Conservation (phyloP, 1,284 basidiomycete species). For the Leccinum insigne region DNA sequence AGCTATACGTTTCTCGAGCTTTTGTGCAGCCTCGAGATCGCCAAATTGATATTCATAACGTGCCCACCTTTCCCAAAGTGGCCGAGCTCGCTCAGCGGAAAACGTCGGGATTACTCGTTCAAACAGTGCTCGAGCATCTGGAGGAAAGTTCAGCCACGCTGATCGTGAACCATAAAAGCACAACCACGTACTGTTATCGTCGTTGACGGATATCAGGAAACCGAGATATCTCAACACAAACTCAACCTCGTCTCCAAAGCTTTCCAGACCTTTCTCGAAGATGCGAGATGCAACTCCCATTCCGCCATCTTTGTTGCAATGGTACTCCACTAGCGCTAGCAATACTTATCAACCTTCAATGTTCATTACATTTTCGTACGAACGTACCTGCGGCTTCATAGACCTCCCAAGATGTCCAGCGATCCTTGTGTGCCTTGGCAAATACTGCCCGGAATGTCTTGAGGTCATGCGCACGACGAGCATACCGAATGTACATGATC, state of each 20-base stretch:
- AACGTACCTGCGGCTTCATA: conserved; percentile 87
- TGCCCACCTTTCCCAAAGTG: conserved; percentile 96
- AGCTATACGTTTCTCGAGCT: conserved; percentile 86
- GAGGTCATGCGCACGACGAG: conserved; percentile 43
- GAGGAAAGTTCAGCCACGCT: conserved; percentile 2
- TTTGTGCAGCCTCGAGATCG: conserved; percentile 86
- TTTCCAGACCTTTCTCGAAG: conserved; percentile 93
- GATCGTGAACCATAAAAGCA: neutral
- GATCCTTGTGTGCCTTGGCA: conserved; percentile 82
- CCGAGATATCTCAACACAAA: conserved; percentile 90
- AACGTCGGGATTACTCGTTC: conserved; percentile 87
- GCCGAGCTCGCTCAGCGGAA: conserved; percentile 76
- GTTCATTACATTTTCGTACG: conserved; percentile 7
- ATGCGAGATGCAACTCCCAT: conserved; percentile 86
- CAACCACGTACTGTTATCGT: conserved; percentile 80
- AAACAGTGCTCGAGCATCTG: conserved; percentile 95
- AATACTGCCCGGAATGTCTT: conserved; percentile 83
- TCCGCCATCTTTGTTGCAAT: conserved; percentile 79
- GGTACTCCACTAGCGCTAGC: conserved; percentile 93
- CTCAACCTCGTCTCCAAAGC: conserved; percentile 81
- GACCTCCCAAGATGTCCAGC: conserved; percentile 89
- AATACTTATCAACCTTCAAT: conserved; percentile 12
- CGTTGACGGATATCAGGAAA: conserved; percentile 94
- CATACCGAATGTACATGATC: conserved; percentile 90
- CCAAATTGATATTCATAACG: conserved; percentile 96